These are phyloP conservation scores for Aotearoamyces nothofagi DNA, from an alignment of 2,329 filamentous ascomycete species.

Conservation along the genomic window DNA sequence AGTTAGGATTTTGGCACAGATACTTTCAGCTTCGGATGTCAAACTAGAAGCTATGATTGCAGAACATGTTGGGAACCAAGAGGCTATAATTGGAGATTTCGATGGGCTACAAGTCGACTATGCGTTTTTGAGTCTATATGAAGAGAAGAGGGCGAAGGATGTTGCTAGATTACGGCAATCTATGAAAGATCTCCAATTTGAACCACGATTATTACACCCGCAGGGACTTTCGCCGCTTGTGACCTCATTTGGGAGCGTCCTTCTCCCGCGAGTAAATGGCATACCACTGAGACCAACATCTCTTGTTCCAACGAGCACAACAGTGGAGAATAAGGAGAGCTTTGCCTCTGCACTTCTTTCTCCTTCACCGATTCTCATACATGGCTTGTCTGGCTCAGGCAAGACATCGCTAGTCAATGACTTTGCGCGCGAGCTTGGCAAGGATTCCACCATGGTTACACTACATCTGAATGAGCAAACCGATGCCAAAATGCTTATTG, in stretches of 20 bases:
- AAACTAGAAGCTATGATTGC: constrained; percentile 59
- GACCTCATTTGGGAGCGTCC: constrained; percentile 46
- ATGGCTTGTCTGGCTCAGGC: constrained; percentile 72
- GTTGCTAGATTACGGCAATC: constrained; percentile 6
- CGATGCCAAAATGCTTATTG: constrained; percentile 90
- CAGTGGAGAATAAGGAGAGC: constrained; percentile 51
- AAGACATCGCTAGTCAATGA: constrained; percentile 82
- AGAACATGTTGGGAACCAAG: constrained; percentile 44
- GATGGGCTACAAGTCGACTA: constrained; percentile 70
- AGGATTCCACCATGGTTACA: constrained; percentile 73
- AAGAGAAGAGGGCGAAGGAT: constrained; percentile 25
- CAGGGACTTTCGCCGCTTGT: constrained; percentile 43
- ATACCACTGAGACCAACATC: constrained; percentile 29
- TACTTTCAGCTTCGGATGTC: constrained; percentile 65
- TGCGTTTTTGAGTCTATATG: constrained; percentile 48
- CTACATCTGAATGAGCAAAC: constrained; percentile 96
- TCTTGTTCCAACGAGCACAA: constrained; percentile 59
- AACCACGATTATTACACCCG: constrained; percentile 6
- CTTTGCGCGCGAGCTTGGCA: constrained; percentile 64
- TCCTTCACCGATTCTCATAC: constrained; percentile 59
- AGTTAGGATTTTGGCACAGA: constrained; percentile 64
- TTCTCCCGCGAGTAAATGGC: constrained; percentile 49
- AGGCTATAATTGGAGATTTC: constrained; percentile 51
- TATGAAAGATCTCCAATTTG: not conserved
- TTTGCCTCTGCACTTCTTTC: constrained; percentile 55